These are phyloP conservation scores for Cyberlindnera maclurae DNA, from an alignment of 805 yeast genomes.

Conservation along the genomic window DNA sequence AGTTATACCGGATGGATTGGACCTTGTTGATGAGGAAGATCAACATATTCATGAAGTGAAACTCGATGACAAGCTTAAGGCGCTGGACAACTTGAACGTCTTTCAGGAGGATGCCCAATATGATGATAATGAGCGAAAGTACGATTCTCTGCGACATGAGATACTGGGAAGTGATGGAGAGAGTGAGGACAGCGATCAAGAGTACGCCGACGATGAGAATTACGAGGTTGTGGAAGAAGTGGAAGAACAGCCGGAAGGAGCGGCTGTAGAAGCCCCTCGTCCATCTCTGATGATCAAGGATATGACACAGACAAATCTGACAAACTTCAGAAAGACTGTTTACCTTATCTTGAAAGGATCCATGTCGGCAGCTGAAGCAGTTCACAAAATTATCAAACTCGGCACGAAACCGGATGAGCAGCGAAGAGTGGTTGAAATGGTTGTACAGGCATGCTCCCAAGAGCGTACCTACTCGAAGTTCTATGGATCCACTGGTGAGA, in stretches of 20 bases:
- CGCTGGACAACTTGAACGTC: slow-evolving; percentile 40
- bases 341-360: slow-evolving; percentile 84
- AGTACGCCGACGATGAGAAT: slow-evolving; percentile 1
- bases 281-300: slow-evolving; percentile 33
- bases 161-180: slow-evolving; percentile 39
- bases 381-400: slow-evolving; percentile 68
- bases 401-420: slow-evolving; percentile 36
- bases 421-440: slow-evolving; percentile 56
- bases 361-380: slow-evolving; percentile 88
- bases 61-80: slow-evolving; percentile 43
- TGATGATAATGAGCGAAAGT: slow-evolving; percentile 42
- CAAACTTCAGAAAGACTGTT: slow-evolving; percentile 65
- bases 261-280: slow-evolving; percentile 18
- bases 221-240: neutral
- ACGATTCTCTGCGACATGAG: slow-evolving; percentile 27
- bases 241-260: slow-evolving; percentile 28
- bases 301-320: slow-evolving; percentile 56
- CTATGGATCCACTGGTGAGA: slow-evolving; percentile 71
- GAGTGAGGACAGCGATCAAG: slow-evolving; percentile 20
- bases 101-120: slow-evolving; percentile 47
- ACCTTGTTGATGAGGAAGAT: slow-evolving; percentile 60
- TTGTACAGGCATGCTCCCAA: slow-evolving; percentile 76
- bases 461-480: slow-evolving; percentile 82
- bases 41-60: slow-evolving; percentile 47
- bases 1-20: slow-evolving; percentile 39